Evolutionary conservation across 352 stramenopile genomes (phyloP), one percentile per base, ranked within the genome.

Genomic region (Globisporangium mamillatum): DNA sequence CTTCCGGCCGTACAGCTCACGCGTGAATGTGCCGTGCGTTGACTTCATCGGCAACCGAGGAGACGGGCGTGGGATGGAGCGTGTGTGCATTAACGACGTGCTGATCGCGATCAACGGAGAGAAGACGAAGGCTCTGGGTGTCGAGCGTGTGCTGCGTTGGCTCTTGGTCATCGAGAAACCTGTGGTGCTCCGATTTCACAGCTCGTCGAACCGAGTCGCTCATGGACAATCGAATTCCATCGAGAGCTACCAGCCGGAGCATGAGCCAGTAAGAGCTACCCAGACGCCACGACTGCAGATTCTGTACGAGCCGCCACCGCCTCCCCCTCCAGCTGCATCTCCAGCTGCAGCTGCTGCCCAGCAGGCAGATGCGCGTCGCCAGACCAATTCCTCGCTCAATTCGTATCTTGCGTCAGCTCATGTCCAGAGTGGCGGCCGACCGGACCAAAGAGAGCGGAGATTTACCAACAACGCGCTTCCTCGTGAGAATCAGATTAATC

Each of bases 21-120:
- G 79, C 63, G 82, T 92, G 57, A 89, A 93, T 52, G 80, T 93
- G 46, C 85, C 85, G 14, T 87, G 77, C 22, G 85, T 91, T 6
- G 84, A 92, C 64, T 88, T 87, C 60, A 93, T 93, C 64, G 75
- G 74, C 24, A 67, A 55, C 14, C 75, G 81, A n/a, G 84, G 84
- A 50, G 64, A 82, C 38, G 84, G 84, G n/a, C 83, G 83, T 44
- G 79, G 79, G 25, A 93, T 93, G 85, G 83, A 91, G 25, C 69
- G 75, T 46, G 79, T 93, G 10, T 93, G 85, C 69, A 66, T 93
- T 24, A 93, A 92, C 72, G 85, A 93, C 71, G 85, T 93, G 66
- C 78, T 93, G 14, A 88, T 93, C 68, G 80, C 82, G 22, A 90
- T 93, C 66, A 92, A 93, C 41, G 85, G 85, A 29, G 80, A 93